These are phyloP conservation scores for Parastagonospora avenae DNA, from an alignment of 2,329 filamentous ascomycete species.

Conservation along the genomic window DNA sequence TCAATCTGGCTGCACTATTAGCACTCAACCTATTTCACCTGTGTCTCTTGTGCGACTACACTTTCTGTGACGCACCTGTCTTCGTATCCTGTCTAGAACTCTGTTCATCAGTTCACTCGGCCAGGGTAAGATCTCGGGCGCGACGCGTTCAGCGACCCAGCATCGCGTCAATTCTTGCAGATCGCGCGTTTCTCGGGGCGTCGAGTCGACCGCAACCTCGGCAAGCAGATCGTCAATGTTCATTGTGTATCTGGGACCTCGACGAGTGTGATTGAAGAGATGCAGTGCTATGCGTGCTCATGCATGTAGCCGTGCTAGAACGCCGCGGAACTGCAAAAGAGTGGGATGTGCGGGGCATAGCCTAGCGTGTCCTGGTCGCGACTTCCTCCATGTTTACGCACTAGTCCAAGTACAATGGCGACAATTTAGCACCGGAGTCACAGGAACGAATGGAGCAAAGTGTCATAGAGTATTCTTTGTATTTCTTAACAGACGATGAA, in stretches of 20 bases:
- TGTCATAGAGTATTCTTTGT: slow-evolving; percentile 24
- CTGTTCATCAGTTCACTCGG: slow-evolving; percentile 79
- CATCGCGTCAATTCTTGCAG: slow-evolving; percentile 87
- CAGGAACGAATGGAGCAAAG: background rate
- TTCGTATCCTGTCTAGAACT: slow-evolving; percentile 64
- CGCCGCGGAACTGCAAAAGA: background rate
- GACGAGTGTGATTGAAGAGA: background rate
- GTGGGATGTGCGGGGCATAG: slow-evolving; percentile 1
- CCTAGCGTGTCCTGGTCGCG: slow-evolving; percentile 2
- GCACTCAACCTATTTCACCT: background rate
- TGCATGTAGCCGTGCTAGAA: background rate
- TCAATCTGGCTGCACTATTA: slow-evolving; percentile 50
- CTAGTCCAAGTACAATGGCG: background rate
- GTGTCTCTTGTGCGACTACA: background rate
- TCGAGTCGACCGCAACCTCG: slow-evolving; percentile 51
- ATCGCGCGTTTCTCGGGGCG: slow-evolving; percentile 69
- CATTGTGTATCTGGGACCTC: slow-evolving; percentile 32
- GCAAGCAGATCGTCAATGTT: slow-evolving; percentile 60
- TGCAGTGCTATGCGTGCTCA: background rate
- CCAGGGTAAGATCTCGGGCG: slow-evolving; percentile 86
- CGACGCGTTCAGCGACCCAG: slow-evolving; percentile 90
- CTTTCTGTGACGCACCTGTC: slow-evolving; percentile 37
- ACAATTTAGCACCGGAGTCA: background rate
- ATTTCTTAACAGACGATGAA: slow-evolving; percentile 28
- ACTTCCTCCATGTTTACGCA: background rate